Conservation (phyloP, 352 stramenopile species). For the Phytophthora brassicae region DNA sequence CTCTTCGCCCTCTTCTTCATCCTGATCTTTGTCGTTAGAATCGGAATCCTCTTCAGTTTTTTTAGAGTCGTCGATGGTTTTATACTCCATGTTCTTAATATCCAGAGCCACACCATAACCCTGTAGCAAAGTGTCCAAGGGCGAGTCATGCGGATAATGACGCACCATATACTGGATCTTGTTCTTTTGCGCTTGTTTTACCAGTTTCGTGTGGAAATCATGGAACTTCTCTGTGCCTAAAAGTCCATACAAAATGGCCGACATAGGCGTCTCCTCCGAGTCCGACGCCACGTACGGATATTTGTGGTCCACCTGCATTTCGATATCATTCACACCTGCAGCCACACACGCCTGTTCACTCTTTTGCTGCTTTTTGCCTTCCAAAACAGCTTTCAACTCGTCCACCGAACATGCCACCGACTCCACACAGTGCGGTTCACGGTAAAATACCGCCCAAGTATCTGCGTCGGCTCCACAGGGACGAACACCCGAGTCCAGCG, state of each 20-base stretch:
- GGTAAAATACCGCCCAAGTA: conserved; percentile 78
- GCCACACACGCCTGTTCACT: conserved; percentile 52
- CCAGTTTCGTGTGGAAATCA: conserved; percentile 66
- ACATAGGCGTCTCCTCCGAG: conserved; percentile 24
- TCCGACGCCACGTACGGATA: conserved; percentile 45
- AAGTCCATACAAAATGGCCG: conserved; percentile 84
- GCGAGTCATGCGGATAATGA: conserved; percentile 70
- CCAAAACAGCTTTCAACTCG: conserved; percentile 42
- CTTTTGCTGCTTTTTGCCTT: conserved; percentile 23
- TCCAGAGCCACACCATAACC: conserved; percentile 93
- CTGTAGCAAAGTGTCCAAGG: conserved; percentile 78
- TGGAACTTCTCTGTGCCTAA: conserved; percentile 71
- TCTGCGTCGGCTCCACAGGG: conserved; percentile 50
- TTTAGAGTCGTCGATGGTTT: conserved; percentile 93
- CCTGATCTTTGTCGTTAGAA: conserved; percentile 29
- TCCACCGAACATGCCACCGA: conserved; percentile 63
- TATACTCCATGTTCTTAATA: conserved; percentile 98
- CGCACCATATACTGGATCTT: conserved; percentile 83
- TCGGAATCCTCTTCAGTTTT: conserved; percentile 44
- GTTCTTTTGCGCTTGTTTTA: conserved; percentile 54
- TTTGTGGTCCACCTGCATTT: conserved; percentile 72
- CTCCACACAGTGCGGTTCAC: conserved; percentile 57
- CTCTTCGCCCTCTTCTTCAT: conserved; percentile 40
- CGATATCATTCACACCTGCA: conserved; percentile 67
- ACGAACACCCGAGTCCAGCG: conserved; percentile 66